A percentile compares a stretch with the other conserved stretches of the same genome.
Evolutionary conservation across 2,329 filamentous ascomycete species (phyloP).

Genomic region (Claviceps digitariae): DNA sequence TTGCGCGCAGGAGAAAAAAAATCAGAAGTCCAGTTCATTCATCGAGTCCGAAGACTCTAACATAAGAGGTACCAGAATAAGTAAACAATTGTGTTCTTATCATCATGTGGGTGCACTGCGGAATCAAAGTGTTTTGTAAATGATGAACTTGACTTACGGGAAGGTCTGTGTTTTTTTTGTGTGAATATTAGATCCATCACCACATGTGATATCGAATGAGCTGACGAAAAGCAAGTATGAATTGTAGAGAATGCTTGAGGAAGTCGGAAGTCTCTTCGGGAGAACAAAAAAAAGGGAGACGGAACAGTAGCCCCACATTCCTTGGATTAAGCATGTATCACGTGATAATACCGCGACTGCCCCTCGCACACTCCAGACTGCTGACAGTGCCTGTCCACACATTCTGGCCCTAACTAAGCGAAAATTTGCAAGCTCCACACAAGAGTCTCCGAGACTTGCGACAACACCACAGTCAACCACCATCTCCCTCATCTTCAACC

Average conservation of each 20-base stretch:
- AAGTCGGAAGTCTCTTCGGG: too few relatives aligned
- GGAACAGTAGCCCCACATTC: too few relatives aligned
- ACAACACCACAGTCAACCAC: slow-evolving; percentile 15
- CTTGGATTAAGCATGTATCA: background rate
- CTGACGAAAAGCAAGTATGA: background rate
- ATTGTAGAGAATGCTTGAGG: background rate
- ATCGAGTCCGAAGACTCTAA: slow-evolving; percentile 58
- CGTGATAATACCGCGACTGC: background rate
- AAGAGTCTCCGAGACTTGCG: slow-evolving; percentile 15
- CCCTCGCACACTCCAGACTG: background rate
- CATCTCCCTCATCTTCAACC: slow-evolving; percentile 20
- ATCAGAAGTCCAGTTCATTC: slow-evolving; percentile 84
- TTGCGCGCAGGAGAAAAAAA: slow-evolving; percentile 6
- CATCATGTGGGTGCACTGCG: slow-evolving; percentile 44
- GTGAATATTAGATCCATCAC: background rate
- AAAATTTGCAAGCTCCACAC: slow-evolving; percentile 29
- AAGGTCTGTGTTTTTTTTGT: background rate
- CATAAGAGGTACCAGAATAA: slow-evolving; percentile 97
- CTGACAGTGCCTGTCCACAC: background rate
- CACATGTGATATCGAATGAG: background rate
- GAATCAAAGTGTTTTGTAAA: background rate
- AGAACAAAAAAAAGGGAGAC: too few relatives aligned
- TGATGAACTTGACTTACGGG: slow-evolving; percentile 5
- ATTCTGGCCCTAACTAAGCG: slow-evolving; percentile 34
- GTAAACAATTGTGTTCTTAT: slow-evolving; percentile 45